Evolutionary conservation across 352 stramenopile species (phyloP), one percentile per base, ranked within the genome.

Genomic region (Phytopythium ostracodes): DNA sequence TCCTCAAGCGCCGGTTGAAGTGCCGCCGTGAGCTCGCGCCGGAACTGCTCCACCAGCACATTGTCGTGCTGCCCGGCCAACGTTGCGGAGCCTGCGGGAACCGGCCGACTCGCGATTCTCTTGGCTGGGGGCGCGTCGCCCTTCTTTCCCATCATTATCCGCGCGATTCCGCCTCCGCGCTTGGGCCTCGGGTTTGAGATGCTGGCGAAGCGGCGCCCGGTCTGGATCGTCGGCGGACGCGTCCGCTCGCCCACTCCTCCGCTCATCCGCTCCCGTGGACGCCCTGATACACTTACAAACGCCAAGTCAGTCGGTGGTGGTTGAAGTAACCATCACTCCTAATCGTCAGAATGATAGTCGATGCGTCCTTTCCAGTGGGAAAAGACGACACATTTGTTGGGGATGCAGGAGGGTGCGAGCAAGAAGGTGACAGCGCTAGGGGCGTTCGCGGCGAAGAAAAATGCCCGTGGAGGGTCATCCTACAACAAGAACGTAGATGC

Each of bases 21-120:
- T 7, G 85, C 33, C 1, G 65, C 58, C 11, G 60, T 35, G 50
- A 91, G 70, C 38, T 91, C 77, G 36, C 81, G 79, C 40, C 68
- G 64, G 63, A 87, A 84, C 29, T 87, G 79, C 15, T 84, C 71
- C 49, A 74, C 56, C 7, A 91, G 62, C 29, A 75, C 70, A 46
- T 76, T 56, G 2, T 54, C 42, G 4, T 61, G 60, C 31, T 76
- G 66, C 24, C 56, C 25, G 22, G 11, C 49, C 18, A 25, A 22
- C 6, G 52, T 15, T 4, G 43, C 40, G 6, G 22, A n/a, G 18
- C 22, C 31, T 14, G 43, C 51, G 29, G 47, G 29, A 14, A 29
- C 25, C 15, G 56, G 18, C 2, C 35, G 47, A 25, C 60, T 66
- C 0, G 52, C n/a, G 22, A 66, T 70, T 54, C 55, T 54, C 53